Evolutionary conservation across 2,329 filamentous ascomycete genomes (phyloP).

Genomic region (Epicoccum sorghinum): DNA sequence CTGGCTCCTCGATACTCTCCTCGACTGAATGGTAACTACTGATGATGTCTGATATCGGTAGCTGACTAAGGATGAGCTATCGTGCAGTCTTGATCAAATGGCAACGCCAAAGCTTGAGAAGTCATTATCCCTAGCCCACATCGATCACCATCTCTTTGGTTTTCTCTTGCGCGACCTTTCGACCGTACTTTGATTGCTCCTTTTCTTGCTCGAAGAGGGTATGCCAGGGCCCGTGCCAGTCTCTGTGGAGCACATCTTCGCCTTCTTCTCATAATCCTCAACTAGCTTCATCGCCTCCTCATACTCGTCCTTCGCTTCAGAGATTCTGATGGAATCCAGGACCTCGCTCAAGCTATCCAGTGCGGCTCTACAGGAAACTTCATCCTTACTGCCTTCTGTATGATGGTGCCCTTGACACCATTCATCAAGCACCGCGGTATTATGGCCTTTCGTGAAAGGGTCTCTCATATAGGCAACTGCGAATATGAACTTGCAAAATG

Average conservation of each 20-base stretch:
- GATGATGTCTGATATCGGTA: too few species aligned
- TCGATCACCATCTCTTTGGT: too few species aligned
- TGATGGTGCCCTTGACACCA: slow-evolving; percentile 25
- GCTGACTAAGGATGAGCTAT: too few species aligned
- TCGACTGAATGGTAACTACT: too few species aligned
- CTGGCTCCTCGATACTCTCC: too few species aligned
- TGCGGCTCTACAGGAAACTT: slow-evolving; percentile 3
- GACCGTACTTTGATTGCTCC: background rate
- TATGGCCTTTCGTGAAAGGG: slow-evolving; percentile 13
- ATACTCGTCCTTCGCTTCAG: background rate
- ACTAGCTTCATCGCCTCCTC: background rate
- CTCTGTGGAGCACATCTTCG: background rate
- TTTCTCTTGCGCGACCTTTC: background rate
- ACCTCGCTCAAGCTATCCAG: background rate
- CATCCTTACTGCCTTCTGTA: background rate
- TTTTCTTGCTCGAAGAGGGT: background rate
- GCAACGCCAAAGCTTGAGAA: too few species aligned
- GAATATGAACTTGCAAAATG: slow-evolving; percentile 19
- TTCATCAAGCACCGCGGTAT: slow-evolving; percentile 9
- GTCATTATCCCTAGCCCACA: too few species aligned
- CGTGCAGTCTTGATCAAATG: too few species aligned
- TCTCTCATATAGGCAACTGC: slow-evolving; percentile 11
- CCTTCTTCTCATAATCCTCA: background rate
- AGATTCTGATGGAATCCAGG: background rate
- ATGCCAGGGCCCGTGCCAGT: background rate